Percentiles rank a stretch among this genome's conserved stretches.
phyloP scores from a whole-genome alignment of 768 basidiomycete species.

The Tricholoma sp. region DNA sequence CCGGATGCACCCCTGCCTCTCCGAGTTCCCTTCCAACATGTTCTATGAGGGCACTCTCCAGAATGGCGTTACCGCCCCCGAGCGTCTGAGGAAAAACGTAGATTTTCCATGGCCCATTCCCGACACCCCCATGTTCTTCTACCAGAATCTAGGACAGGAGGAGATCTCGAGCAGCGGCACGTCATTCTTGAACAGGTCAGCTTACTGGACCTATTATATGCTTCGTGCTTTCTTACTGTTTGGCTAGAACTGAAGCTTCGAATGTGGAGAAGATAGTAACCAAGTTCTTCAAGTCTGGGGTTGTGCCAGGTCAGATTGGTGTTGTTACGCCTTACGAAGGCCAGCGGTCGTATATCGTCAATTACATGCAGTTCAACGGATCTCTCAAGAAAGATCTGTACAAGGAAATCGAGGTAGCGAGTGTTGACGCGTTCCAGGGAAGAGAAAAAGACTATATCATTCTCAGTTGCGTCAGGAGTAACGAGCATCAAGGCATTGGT shows the following conservation, averaged over 20 bases:
- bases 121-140: conserved; percentile 99
- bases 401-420: conserved; percentile 99
- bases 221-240: not conserved
- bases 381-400: conserved; percentile 98
- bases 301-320: conserved; percentile 92
- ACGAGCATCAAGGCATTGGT: conserved; percentile 99
- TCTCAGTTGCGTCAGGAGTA: conserved; percentile 93
- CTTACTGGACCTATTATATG: not conserved
- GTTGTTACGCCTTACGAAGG: conserved; percentile 99
- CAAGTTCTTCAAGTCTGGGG: conserved; percentile 99
- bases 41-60: conserved; percentile 99
- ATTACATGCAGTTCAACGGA: conserved; percentile 99
- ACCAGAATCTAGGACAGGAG: conserved; percentile 98
- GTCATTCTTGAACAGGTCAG: conserved; percentile 90
- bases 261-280: conserved; percentile 99
- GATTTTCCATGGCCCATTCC: conserved; percentile 99
- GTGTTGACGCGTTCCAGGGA: conserved; percentile 98
- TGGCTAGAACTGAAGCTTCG: conserved; percentile 84
- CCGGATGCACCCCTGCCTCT: conserved; percentile 99
- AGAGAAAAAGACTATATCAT: conserved; percentile 99
- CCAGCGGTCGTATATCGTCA: conserved; percentile 96
- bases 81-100: conserved; percentile 94
- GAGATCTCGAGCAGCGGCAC: conserved; percentile 99
- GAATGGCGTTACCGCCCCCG: conserved; percentile 98
- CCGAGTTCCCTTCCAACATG: conserved; percentile 99